These are phyloP conservation scores for Cladophialophora bantiana DNA, from an alignment of 2,329 filamentous ascomycete genomes.

Conservation along the genomic window DNA sequence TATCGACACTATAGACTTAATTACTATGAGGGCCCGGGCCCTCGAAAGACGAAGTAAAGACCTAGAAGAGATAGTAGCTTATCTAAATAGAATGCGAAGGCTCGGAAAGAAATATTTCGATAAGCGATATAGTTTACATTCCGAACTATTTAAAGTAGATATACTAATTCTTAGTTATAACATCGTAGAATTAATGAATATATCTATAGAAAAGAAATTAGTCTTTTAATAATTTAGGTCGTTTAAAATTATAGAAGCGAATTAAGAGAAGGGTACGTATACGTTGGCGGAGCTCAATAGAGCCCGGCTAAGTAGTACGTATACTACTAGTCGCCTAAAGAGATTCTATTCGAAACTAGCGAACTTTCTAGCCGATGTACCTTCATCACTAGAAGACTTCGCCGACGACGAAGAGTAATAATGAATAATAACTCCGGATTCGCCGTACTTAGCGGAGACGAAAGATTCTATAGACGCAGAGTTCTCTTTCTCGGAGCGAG, in stretches of 20 bases:
- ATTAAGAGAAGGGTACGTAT: slow-evolving; percentile 3
- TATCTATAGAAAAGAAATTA: slow-evolving; percentile 8
- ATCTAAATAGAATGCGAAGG: background rate
- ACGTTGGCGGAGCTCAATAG: slow-evolving; percentile 3
- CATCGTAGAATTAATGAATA: slow-evolving; percentile 6
- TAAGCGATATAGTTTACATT: slow-evolving; percentile 5
- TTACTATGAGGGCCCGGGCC: background rate
- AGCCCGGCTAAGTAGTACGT: background rate
- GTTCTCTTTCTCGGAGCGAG: too few species aligned
- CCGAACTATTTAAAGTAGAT: background rate
- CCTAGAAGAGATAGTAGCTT: background rate
- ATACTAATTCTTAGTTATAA: slow-evolving; percentile 2
- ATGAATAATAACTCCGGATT: too few species aligned
- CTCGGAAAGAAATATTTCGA: background rate
- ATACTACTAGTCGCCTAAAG: background rate
- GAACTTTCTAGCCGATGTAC: background rate
- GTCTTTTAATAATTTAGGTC: slow-evolving; percentile 2
- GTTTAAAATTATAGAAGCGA: background rate
- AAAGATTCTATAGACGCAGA: too few species aligned
- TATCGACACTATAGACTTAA: background rate
- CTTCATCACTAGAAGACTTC: background rate
- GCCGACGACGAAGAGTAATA: too few species aligned
- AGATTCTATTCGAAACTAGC: background rate
- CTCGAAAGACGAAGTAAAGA: background rate
- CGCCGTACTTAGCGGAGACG: too few species aligned